Evolutionary conservation across 805 yeast genomes (phyloP), one percentile per base, ranked within the genome.

Genomic region (Kodamaea fukazawae): DNA sequence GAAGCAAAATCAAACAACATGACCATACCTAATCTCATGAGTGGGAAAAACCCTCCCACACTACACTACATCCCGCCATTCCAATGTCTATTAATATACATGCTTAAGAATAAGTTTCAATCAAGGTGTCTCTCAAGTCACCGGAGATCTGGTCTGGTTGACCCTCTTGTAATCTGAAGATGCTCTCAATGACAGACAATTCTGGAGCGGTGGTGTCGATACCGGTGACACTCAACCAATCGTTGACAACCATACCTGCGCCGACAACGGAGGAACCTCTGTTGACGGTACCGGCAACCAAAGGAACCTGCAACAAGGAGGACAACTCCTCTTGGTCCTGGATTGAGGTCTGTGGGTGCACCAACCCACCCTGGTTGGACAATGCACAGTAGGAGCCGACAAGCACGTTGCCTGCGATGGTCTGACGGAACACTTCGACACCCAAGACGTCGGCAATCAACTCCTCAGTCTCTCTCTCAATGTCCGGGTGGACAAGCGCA

Each of bases 391-490:
- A 93, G 5, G 96, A 86, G 42, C 99, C 99, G 40, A 93, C 99
- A 46, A 93, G 76, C 43, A 93, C 97, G 66, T 93, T 91, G 53
- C 97, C 97, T 10, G 99, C 97, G 54, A 93, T 90, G 34, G 99
- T 93, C 69, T 93, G 99, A 72, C 98, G 84, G 78, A 93, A 93
- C 33, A 93, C 99, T 70, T 93, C 99, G 39, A 93, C 99, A 45
- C 99, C 99, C 43, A 93, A 76, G 11, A 90, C 96, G 65, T 93
- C 99, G 33, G 98, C 96, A 60, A 93, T 93, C 54, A 93, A 73
- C 71, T 93, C 99, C 71, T 93, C 99, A 38, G 99, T 93, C 69
- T 93, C 99, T 63, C 99, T 83, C 73, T 93, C 99, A 50, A 93
- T 88, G 71, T 93, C 99, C 37, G 99, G 99, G 67, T 93, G 99